phyloP scores from a whole-genome alignment of 495 filamentous ascomycete genomes.

The Daldinia loculata region DNA sequence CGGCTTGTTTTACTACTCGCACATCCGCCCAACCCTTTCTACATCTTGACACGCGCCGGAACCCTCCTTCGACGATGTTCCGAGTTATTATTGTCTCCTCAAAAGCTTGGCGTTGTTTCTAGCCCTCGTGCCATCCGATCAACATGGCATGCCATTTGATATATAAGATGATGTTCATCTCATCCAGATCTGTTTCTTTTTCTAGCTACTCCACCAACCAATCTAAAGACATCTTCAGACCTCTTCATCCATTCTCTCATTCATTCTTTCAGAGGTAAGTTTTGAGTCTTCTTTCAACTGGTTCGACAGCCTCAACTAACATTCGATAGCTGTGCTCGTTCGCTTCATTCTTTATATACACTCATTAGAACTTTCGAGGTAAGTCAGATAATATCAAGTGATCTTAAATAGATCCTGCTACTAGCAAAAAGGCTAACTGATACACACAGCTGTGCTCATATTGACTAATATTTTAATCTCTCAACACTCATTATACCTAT shows the following conservation, averaged over 20 bases:
- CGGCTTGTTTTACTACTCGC: conserved; percentile 53
- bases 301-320: conserved; percentile 33
- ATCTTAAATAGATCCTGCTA: background rate
- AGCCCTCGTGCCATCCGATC: conserved; percentile 48
- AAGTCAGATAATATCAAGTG: conserved; percentile 16
- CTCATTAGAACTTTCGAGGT: conserved; percentile 57
- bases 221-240: conserved; percentile 47
- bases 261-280: conserved; percentile 60
- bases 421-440: conserved; percentile 34
- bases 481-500: conserved; percentile 38
- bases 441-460: conserved; percentile 56
- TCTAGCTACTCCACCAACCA: conserved; percentile 52
- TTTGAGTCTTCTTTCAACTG: conserved; percentile 6
- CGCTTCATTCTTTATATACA: conserved; percentile 56
- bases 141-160: conserved; percentile 38
- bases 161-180: conserved; percentile 52
- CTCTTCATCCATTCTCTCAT: conserved; percentile 50
- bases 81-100: conserved; percentile 50
- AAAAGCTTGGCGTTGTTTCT: conserved; percentile 53
- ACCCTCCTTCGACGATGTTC: conserved; percentile 51
- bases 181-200: conserved; percentile 39
- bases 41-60: conserved; percentile 60
- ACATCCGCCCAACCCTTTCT: conserved; percentile 48
- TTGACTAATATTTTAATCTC: conserved; percentile 53
- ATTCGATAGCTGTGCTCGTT: conserved; percentile 59